phyloP scores from a whole-genome alignment of 2,329 filamentous ascomycete species.

The Blastomyces percursus region DNA sequence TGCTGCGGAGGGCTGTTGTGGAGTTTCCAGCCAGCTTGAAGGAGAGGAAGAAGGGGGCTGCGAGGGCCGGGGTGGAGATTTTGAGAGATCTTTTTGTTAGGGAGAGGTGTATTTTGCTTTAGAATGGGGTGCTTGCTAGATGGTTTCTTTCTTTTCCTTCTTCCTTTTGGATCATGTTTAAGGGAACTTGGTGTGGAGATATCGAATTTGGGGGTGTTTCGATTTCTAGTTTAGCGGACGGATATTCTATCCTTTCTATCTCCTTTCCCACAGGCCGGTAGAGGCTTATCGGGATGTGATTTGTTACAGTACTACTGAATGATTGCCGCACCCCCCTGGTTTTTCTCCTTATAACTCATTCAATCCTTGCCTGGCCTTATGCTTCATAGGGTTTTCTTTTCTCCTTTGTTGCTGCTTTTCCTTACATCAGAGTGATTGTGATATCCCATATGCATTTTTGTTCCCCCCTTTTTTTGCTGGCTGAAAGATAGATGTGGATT shows the following conservation, averaged over 20 bases:
- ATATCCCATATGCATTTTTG: background rate
- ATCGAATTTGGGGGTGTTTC: background rate
- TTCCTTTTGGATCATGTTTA: background rate
- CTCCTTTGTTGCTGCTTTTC: background rate
- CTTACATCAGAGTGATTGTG: background rate
- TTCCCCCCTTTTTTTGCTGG: background rate
- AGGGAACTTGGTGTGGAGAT: background rate
- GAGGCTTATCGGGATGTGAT: background rate
- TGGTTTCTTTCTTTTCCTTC: no score
- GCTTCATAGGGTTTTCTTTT: background rate
- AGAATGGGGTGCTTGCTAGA: conserved; percentile 3
- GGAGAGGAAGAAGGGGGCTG: conserved; percentile 27
- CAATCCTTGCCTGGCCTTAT: background rate
- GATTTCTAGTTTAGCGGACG: background rate
- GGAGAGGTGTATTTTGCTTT: conserved; percentile 31
- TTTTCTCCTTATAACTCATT: background rate
- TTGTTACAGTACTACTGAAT: background rate
- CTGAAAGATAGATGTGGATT: background rate
- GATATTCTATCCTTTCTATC: background rate
- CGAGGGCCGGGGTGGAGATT: conserved; percentile 29
- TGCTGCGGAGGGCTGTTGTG: conserved; percentile 59
- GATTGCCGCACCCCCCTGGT: background rate
- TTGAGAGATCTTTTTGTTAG: conserved; percentile 28
- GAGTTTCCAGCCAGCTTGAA: conserved; percentile 50
- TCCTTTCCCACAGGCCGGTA: background rate